Conservation (phyloP, 768 basidiomycete species). For the Kondoa subrosea region DNA sequence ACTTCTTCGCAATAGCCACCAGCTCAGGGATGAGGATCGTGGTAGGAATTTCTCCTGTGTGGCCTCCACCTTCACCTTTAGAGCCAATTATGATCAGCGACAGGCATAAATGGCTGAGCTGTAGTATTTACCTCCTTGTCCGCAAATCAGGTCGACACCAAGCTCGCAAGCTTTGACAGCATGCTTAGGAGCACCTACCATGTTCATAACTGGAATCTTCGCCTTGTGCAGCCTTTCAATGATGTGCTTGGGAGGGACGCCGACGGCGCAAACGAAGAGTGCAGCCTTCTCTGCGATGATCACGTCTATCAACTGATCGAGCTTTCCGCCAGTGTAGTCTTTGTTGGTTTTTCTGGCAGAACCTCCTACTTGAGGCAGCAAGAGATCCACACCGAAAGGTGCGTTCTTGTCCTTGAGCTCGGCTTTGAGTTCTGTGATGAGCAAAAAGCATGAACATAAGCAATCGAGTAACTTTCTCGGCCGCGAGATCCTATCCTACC, state of each 20-base stretch:
- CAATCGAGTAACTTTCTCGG: too few species aligned
- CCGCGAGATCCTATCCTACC: too few species aligned
- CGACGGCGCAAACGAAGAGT: slow-evolving; percentile 58
- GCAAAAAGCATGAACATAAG: slow-evolving; percentile 19
- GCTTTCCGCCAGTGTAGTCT: slow-evolving; percentile 71
- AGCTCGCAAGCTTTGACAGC: slow-evolving; percentile 34
- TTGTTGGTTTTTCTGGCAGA: slow-evolving; percentile 64
- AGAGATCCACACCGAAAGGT: slow-evolving; percentile 80
- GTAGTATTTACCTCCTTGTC: too few species aligned
- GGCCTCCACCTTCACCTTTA: slow-evolving; percentile 82
- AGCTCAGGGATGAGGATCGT: slow-evolving; percentile 79
- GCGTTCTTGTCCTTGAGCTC: slow-evolving; percentile 54
- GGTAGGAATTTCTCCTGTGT: slow-evolving; percentile 70
- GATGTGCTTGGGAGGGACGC: slow-evolving; percentile 62
- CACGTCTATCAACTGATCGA: slow-evolving; percentile 66
- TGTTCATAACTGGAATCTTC: slow-evolving; percentile 78
- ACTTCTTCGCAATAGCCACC: slow-evolving; percentile 64
- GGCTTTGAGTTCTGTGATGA: slow-evolving; percentile 35
- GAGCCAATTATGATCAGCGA: too few species aligned
- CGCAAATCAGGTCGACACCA: slow-evolving; percentile 84
- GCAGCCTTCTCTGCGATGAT: slow-evolving; percentile 78
- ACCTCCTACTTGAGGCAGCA: slow-evolving; percentile 72
- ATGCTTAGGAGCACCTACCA: slow-evolving; percentile 69
- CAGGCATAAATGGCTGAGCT: too few species aligned
- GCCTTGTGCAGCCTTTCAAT: slow-evolving; percentile 70